A percentile compares a stretch with the other conserved stretches of the same genome.
These are phyloP conservation scores for Xylaria sp. DNA, from an alignment of 2,329 filamentous ascomycete species.

Conservation along the genomic window DNA sequence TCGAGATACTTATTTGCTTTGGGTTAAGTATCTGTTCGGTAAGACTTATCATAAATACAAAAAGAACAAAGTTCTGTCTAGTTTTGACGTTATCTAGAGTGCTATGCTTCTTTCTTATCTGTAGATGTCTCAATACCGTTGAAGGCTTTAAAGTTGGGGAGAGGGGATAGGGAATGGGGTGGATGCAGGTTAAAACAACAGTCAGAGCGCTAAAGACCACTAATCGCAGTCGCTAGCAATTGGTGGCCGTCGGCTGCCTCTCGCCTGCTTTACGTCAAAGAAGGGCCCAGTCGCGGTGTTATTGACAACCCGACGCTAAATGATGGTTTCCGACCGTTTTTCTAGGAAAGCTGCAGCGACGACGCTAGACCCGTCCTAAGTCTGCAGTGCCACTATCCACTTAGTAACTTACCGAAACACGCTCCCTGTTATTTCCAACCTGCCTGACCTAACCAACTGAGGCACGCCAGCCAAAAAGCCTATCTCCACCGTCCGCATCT, in stretches of 20 bases:
- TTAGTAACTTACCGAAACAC: conserved; percentile 8
- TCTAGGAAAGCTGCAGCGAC: neutral
- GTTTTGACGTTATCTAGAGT: neutral
- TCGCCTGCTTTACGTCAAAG: neutral
- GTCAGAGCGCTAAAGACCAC: conserved; percentile 20
- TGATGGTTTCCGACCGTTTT: conserved; percentile 5
- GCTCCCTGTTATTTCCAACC: conserved; percentile 19
- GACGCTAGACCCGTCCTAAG: conserved; percentile 33
- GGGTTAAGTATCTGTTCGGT: neutral
- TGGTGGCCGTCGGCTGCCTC: conserved; percentile 6
- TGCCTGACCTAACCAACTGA: conserved; percentile 6
- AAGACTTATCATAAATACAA: neutral
- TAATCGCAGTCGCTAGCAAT: conserved; percentile 9
- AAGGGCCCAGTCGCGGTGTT: too few species aligned
- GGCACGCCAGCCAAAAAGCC: conserved; percentile 7
- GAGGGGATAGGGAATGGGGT: neutral
- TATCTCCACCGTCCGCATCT: conserved; percentile 14
- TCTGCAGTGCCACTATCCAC: conserved; percentile 5
- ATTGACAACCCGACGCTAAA: neutral
- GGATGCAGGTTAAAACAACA: conserved; percentile 21
- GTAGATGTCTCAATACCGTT: neutral
- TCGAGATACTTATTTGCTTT: neutral
- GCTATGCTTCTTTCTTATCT: neutral
- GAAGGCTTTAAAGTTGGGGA: conserved; percentile 4
- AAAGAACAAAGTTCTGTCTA: neutral